A percentile compares a stretch with the other conserved stretches of the same genome.
Evolutionary conservation across 345 rosid genomes (phyloP).

Genomic region (Raphanus sativus): DNA sequence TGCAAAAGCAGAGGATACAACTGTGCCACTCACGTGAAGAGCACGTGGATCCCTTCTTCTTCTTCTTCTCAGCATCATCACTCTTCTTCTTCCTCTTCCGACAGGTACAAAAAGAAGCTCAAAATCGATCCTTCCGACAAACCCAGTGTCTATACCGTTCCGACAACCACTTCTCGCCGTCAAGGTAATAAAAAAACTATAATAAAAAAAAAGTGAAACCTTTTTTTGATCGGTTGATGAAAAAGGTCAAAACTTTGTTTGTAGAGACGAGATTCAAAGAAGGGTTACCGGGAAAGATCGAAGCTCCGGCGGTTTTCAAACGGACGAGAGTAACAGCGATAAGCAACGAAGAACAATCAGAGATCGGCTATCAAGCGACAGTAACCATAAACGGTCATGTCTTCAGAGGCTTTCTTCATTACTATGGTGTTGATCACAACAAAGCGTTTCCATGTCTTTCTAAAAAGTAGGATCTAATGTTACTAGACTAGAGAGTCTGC

Average conservation of each 20-base stretch:
- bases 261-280: conserved; percentile 65
- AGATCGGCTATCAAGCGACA: conserved; percentile 81
- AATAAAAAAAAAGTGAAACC: background rate
- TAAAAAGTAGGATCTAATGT: conserved; percentile 7
- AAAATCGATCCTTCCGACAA: conserved; percentile 40
- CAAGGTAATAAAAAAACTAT: conserved; percentile 55
- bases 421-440: conserved; percentile 63
- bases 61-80: conserved; percentile 47
- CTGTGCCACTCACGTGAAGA: conserved; percentile 76
- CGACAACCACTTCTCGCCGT: conserved; percentile 38
- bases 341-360: conserved; percentile 59
- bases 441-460: conserved; percentile 38
- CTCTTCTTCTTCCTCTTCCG: conserved; percentile 51
- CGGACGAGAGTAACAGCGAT: conserved; percentile 78
- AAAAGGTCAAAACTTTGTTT: background rate
- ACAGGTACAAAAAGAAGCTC: conserved; percentile 40
- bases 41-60: conserved; percentile 78
- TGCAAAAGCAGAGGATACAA: conserved; percentile 72
- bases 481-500: background rate
- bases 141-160: conserved; percentile 41
- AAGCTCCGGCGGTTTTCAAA: conserved; percentile 84
- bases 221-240: background rate
- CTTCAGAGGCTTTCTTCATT: conserved; percentile 77
- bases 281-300: conserved; percentile 71
- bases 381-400: conserved; percentile 86